Evolutionary conservation across 768 basidiomycete genomes (phyloP).

Genomic region (Mycena vulgaris): DNA sequence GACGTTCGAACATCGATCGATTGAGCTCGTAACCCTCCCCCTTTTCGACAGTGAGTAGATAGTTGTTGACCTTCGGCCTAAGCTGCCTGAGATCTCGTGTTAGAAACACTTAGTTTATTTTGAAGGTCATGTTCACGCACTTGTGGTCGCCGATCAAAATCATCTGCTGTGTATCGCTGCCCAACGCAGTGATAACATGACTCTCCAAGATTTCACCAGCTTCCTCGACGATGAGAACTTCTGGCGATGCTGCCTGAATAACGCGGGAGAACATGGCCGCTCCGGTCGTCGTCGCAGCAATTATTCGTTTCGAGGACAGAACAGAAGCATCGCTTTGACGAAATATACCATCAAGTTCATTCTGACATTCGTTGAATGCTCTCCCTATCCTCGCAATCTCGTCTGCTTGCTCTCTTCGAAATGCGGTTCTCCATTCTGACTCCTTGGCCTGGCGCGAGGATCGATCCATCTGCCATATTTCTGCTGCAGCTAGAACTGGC

Average conservation of each 20-base stretch:
- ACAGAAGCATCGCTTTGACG: constrained; percentile 41
- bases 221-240: constrained; percentile 77
- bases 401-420: constrained; percentile 46
- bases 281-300: constrained; percentile 68
- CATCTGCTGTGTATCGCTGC: constrained; percentile 61
- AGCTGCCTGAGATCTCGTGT: constrained; percentile 64
- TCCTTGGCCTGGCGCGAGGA: constrained; percentile 29
- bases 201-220: constrained; percentile 82
- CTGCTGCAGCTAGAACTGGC: constrained; percentile 41
- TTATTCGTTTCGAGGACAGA: constrained; percentile 54
- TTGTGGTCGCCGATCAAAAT: constrained; percentile 84
- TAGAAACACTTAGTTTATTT: neutral
- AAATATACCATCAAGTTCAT: constrained; percentile 48
- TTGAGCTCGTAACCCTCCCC: constrained; percentile 79
- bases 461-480: constrained; percentile 56
- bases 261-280: constrained; percentile 63
- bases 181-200: constrained; percentile 74
- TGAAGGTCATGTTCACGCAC: constrained; percentile 57
- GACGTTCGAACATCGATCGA: constrained; percentile 77
- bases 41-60: constrained; percentile 76
- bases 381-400: constrained; percentile 45
- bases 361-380: constrained; percentile 51
- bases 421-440: constrained; percentile 48
- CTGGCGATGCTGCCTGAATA: constrained; percentile 63
- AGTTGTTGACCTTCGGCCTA: constrained; percentile 81